Percentiles rank a stretch among this genome's conserved stretches.
These are phyloP conservation scores for Lentinula detonsa DNA, from an alignment of 768 basidiomycete genomes.

Conservation along the genomic window DNA sequence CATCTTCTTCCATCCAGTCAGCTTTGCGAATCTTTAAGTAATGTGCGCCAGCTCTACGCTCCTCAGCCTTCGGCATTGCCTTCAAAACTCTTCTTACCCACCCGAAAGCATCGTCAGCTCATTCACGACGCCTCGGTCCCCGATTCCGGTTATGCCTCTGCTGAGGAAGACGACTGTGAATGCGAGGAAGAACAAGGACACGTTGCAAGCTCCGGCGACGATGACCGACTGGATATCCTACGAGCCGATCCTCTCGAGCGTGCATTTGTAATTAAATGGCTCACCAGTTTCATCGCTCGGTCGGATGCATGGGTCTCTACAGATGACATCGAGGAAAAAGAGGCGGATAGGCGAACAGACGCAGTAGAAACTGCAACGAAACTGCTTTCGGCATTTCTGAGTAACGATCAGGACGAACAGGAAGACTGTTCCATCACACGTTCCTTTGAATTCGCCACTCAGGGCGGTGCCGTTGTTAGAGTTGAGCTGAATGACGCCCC, in stretches of 20 bases:
- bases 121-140: conserved; percentile 41
- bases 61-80: conserved; percentile 24
- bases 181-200: conserved; percentile 15
- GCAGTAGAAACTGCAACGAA: conserved; percentile 53
- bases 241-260: conserved; percentile 64
- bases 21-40: conserved; percentile 34
- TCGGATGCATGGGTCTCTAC: conserved; percentile 45
- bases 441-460: conserved; percentile 40
- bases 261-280: conserved; percentile 64
- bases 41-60: conserved; percentile 49
- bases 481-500: conserved; percentile 70
- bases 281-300: conserved; percentile 62
- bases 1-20: conserved; percentile 23
- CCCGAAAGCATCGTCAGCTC: conserved; percentile 14
- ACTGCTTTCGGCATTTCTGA: conserved; percentile 48
- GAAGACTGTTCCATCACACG: conserved; percentile 39
- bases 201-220: conserved; percentile 12
- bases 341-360: conserved; percentile 31
- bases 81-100: conserved; percentile 21
- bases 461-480: conserved; percentile 19
- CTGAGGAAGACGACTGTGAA: conserved; percentile 51
- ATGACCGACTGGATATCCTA: conserved; percentile 36
- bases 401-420: conserved; percentile 32
- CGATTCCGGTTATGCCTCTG: conserved; percentile 78
- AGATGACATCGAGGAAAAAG: conserved; percentile 18